These are phyloP conservation scores for Galium porrigens DNA, from an alignment of 305 asterid species.

Conservation along the genomic window DNA sequence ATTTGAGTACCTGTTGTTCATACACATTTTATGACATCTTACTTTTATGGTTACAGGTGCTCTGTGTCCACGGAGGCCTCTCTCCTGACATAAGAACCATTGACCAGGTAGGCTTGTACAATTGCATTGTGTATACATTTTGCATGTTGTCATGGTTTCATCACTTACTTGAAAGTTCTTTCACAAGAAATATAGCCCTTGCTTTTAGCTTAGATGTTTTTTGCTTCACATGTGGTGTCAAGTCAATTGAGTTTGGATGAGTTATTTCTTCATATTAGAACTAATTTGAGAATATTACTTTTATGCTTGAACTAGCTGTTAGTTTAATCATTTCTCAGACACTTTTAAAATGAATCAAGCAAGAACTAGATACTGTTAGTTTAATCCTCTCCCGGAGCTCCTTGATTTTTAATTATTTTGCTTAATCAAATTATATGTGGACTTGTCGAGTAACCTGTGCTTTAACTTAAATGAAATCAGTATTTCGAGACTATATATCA, in stretches of 20 bases:
- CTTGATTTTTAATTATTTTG: not conserved
- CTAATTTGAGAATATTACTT: not conserved
- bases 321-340: not conserved
- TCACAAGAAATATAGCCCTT: not conserved
- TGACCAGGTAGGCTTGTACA: constrained; percentile 59
- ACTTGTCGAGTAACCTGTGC: not conserved
- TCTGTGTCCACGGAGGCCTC: constrained; percentile 96
- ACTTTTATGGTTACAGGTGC: constrained; percentile 43
- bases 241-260: not conserved
- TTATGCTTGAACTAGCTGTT: not conserved
- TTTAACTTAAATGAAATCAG: not conserved
- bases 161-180: not conserved
- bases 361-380: not conserved
- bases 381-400: not conserved
- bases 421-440: not conserved
- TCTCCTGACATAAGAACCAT: constrained; percentile 92
- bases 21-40: constrained; percentile 6
- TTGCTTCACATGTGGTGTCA: not conserved
- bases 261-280: not conserved
- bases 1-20: constrained; percentile 12
- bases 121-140: not conserved
- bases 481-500: not conserved
- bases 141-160: not conserved
- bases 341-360: not conserved
- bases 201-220: not conserved